Base-by-base conservation (phyloP, 768 basidiomycete genomes). In the Daedaleopsis sinensis region DNA sequence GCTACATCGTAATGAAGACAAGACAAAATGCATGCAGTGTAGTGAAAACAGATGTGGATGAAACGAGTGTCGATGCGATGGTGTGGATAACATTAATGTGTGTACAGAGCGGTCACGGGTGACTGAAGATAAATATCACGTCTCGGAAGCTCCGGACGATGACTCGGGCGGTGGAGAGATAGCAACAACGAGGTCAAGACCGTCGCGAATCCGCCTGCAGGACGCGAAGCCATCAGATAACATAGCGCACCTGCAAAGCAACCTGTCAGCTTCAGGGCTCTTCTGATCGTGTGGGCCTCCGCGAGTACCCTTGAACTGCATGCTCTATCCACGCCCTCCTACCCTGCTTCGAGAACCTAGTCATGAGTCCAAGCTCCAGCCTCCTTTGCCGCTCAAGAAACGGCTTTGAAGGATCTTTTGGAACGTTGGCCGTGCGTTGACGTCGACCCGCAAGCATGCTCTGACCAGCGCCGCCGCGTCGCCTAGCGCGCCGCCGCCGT, bases 401-500 rank as follows among this genome's bases (percentile, higher is more conserved):
- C 88, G 83, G 73, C 87, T 89, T 68, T 88, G 80, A 39, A 92
- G 78, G 55, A 98, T 84, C 70, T 82, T 82, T 68, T 94, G 93
- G 71, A 96, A 97, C 5, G 90, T 89, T 16, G 96, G 96, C 56
- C 96, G 84, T 23, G 87, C 86, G 39, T 73, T 75, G 42, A 92
- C 82, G 39, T 91, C 87, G n/a, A 96, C 83, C 66, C 87, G 86
- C 47, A 98, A 79, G 74, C 97, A 98, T 37, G 89, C 86, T 58
- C 84, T 79, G 15, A 97, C 94, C 51, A 98, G 83, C 36, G 85
- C 86, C 47, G 91, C 88, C 2, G 93, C 97, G 68, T 96, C 94
- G 15, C 85, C 88, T 39, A 96, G 80, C 9, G 86, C 80, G 6
- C 94, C 91, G 38, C 94, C 95, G 4, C 92, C 93, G 71, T 96